Evolutionary conservation across 345 rosid species (phyloP).

Genomic region (Pseudoturritis turrita): DNA sequence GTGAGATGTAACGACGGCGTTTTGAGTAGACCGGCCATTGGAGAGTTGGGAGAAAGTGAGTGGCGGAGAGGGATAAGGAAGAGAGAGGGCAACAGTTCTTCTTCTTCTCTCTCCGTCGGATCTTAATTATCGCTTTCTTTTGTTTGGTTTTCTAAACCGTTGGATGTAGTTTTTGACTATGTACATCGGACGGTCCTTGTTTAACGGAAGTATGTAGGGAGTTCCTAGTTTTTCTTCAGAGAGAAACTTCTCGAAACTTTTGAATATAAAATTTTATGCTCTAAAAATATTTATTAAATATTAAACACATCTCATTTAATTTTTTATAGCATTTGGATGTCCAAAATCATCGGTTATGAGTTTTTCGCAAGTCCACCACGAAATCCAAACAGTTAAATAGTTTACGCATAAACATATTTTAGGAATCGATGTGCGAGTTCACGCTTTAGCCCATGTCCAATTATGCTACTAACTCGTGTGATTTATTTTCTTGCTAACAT

Average conservation of each 20-base stretch:
- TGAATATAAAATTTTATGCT: neutral
- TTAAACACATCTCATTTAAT: no score
- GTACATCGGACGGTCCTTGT: conserved; percentile 2
- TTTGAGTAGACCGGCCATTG: conserved; percentile 68
- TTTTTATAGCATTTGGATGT: no score
- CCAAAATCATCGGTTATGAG: no score
- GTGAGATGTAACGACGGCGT: conserved; percentile 50
- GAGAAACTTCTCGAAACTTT: neutral
- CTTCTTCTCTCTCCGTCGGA: neutral
- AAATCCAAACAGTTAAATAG: no score
- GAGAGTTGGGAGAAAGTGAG: neutral
- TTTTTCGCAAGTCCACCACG: no score
- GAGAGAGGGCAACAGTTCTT: neutral
- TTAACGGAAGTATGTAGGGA: neutral
- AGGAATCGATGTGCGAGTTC: no score
- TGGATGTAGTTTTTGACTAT: neutral
- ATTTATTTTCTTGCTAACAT: no score
- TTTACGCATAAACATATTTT: no score
- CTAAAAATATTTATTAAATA: no score
- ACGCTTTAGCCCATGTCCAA: no score
- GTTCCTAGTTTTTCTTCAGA: neutral
- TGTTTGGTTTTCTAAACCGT: neutral
- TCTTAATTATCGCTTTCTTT: neutral
- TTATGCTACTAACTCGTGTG: no score
- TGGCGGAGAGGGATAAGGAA: conserved; percentile 21